Evolutionary conservation across 1,284 basidiomycete genomes (phyloP).

Genomic region (Porphyrellus sp.): DNA sequence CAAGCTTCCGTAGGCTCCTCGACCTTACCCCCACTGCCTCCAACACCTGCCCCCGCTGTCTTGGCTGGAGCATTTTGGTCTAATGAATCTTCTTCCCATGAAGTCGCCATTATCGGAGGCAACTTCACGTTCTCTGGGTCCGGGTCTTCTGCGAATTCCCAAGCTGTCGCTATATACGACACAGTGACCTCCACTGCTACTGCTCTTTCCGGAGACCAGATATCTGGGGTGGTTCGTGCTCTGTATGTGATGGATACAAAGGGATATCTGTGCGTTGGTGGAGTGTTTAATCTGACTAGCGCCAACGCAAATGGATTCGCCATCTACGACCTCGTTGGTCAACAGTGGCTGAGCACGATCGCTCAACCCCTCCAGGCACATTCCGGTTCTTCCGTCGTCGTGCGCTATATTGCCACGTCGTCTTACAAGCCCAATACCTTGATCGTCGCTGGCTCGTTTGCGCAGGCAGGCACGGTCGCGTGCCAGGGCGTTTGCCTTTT

Average conservation of each 20-base stretch:
- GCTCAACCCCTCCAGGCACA: constrained; percentile 56
- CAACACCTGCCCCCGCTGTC: constrained; percentile 73
- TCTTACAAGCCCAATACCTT: constrained; percentile 61
- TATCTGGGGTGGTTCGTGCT: constrained; percentile 71
- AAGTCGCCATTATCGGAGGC: constrained; percentile 82
- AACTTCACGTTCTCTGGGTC: constrained; percentile 73
- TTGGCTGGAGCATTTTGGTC: constrained; percentile 89
- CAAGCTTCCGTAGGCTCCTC: constrained; percentile 45
- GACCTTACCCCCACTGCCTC: constrained; percentile 53
- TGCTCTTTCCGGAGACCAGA: constrained; percentile 56
- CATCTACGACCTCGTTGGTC: constrained; percentile 67
- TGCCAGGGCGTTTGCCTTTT: constrained; percentile 84
- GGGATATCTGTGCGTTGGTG: constrained; percentile 74
- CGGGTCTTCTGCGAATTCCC: constrained; percentile 43
- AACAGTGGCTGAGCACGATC: constrained; percentile 58
- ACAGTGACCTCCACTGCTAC: constrained; percentile 47
- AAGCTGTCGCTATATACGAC: constrained; percentile 77
- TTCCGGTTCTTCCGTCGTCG: constrained; percentile 57
- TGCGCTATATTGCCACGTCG: constrained; percentile 73
- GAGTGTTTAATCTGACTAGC: constrained; percentile 65
- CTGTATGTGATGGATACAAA: constrained; percentile 64
- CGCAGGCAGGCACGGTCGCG: constrained; percentile 68
- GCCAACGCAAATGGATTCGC: constrained; percentile 64
- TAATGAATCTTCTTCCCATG: constrained; percentile 64
- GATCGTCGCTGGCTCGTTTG: constrained; percentile 85